Evolutionary conservation across 805 yeast species (phyloP), one percentile per base, ranked within the genome.

Genomic region (Candida vartiovaarae): DNA sequence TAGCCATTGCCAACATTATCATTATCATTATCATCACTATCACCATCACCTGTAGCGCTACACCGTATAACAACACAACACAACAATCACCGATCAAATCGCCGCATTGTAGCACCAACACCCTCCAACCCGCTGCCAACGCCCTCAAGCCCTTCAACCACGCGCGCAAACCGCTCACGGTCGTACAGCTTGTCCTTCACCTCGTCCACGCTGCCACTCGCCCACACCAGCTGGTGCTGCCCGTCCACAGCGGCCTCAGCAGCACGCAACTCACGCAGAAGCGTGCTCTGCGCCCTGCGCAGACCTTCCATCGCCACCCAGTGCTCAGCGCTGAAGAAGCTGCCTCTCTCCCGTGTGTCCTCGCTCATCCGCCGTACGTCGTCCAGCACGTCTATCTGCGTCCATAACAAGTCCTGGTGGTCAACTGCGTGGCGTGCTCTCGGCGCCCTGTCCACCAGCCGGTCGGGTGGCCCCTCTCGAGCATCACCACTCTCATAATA

Each of bases 341-440:
- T 33, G n/a, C 48, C 50, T 29, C 44, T 39, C 23, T 39, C 36
- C 2, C 43, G 26, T 39, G 49, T 47, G 43, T 52, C 45, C 40
- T 53, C 53, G 23, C 53, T 52, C 55, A 55, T 54, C 36, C 68
- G 70, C 44, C 75, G 74, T 6, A 88, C 93, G 50, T 86, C 95
- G 50, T 87, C 90, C 49, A 91, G 69, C 0, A 85, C 82, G 54
- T 85, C 95, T 40, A 89, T 80, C 52, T 87, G 95, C 6, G 91
- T 81, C 95, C 95, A 90, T 38, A 86, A 68, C 55, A 75, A 73
- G 62, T 86, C 95, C 63, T 81, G 89, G 47, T 76, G 67, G 42
- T 84, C 80, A 23, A 77, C 80, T 39, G 71, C 68, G 6, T 88
- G 86, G 40, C 68, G 64, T 1, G 79, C 75, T 4, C 76, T 65